Conservation (phyloP, 1,284 basidiomycete species). For the Tylopilus sp. region DNA sequence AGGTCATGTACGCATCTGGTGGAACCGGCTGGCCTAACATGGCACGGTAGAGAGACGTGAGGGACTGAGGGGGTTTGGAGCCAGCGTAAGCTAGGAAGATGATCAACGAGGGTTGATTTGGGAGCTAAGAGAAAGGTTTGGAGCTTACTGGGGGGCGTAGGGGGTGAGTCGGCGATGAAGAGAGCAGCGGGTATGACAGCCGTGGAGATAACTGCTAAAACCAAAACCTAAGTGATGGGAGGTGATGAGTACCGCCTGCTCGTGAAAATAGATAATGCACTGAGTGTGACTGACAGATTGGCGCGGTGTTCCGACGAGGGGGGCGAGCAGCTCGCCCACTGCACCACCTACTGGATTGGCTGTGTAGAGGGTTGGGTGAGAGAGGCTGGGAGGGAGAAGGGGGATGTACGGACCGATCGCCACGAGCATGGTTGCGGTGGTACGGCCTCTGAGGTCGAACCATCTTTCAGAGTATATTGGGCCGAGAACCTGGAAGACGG, state of each 20-base stretch:
- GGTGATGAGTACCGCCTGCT: not conserved
- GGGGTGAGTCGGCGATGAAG: conserved; percentile 56
- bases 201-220: conserved; percentile 68
- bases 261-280: not conserved
- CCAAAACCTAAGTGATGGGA: conserved; percentile 49
- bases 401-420: conserved; percentile 49
- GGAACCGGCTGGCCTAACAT: conserved; percentile 45
- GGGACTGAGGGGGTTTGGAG: conserved; percentile 50
- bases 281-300: conserved; percentile 47
- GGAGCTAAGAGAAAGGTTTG: not conserved
- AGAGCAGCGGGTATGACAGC: conserved; percentile 53
- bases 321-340: conserved; percentile 66
- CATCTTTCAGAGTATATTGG: conserved; percentile 76
- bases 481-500: conserved; percentile 67
- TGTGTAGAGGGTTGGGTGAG: conserved; percentile 23
- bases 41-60: conserved; percentile 55
- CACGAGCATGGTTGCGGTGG: conserved; percentile 76
- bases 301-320: conserved; percentile 51
- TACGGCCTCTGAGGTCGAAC: conserved; percentile 71
- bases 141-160: conserved; percentile 68
- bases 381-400: not conserved
- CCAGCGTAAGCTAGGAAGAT: conserved; percentile 55
- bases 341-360: conserved; percentile 68
- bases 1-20: conserved; percentile 52
- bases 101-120: not conserved